Evolutionary conservation across 1,139 yeast genomes (phyloP).

Genomic region (Diutina pseudorugosa): DNA sequence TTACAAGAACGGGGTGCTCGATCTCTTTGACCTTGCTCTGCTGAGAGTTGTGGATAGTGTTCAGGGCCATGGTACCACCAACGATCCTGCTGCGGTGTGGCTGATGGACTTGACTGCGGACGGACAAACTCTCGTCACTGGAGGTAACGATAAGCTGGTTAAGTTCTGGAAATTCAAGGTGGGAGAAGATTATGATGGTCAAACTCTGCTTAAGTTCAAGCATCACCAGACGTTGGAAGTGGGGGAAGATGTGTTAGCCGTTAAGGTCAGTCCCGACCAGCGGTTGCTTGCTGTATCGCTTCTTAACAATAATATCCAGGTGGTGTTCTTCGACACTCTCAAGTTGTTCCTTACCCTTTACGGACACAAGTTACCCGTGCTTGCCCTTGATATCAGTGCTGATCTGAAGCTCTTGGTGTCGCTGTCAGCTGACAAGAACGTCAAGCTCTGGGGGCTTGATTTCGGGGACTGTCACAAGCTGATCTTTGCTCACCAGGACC

Average conservation of each 20-base stretch:
- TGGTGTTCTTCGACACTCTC: slow-evolving; percentile 74
- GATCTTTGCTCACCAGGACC: slow-evolving; percentile 91
- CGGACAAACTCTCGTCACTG: slow-evolving; percentile 78
- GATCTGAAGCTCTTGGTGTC: slow-evolving; percentile 84
- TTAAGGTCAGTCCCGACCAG: slow-evolving; percentile 73
- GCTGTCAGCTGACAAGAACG: slow-evolving; percentile 93
- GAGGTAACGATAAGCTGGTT: slow-evolving; percentile 85
- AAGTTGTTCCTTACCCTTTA: slow-evolving; percentile 81
- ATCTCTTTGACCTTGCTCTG: slow-evolving; percentile 49
- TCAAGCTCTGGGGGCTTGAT: slow-evolving; percentile 96
- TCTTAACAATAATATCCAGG: slow-evolving; percentile 87
- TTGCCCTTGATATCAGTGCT: slow-evolving; percentile 76
- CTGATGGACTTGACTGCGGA: slow-evolving; percentile 78
- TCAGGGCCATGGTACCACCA: slow-evolving; percentile 12
- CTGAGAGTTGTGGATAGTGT: background rate
- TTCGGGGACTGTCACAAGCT: slow-evolving; percentile 98
- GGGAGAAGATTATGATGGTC: slow-evolving; percentile 56
- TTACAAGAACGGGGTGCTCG: slow-evolving; percentile 76
- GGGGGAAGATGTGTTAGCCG: slow-evolving; percentile 72
- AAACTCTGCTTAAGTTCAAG: slow-evolving; percentile 52
- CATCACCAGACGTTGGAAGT: slow-evolving; percentile 78
- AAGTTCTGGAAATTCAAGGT: slow-evolving; percentile 82
- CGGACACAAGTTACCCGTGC: slow-evolving; percentile 92
- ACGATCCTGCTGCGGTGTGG: slow-evolving; percentile 72
- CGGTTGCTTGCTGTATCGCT: slow-evolving; percentile 73